These are phyloP conservation scores for Gynostemma pentaphyllum DNA, from an alignment of 306 rosid genomes.

Conservation along the genomic window DNA sequence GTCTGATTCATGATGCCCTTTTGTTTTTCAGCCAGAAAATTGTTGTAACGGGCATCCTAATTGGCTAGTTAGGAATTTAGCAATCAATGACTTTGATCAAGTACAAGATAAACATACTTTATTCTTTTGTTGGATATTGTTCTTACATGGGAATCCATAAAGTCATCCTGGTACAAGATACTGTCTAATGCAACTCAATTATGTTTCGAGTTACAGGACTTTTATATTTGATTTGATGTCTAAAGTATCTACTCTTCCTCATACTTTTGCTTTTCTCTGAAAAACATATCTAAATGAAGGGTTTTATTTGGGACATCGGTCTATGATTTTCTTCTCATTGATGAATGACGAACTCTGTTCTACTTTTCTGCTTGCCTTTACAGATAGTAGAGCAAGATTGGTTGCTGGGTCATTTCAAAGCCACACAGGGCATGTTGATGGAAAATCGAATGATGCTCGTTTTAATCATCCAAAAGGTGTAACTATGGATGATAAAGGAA, in stretches of 20 bases:
- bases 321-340: neutral
- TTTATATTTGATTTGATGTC: neutral
- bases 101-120: neutral
- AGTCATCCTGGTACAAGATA: neutral
- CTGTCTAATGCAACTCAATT: neutral
- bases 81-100: neutral
- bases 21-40: neutral
- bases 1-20: neutral
- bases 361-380: neutral
- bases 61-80: neutral
- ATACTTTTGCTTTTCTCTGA: neutral
- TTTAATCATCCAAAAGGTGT: slow-evolving; percentile 92
- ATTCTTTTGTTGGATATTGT: neutral
- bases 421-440: slow-evolving; percentile 80
- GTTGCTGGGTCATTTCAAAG: slow-evolving; percentile 98
- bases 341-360: neutral
- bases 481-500: slow-evolving; percentile 88
- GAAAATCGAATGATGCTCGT: slow-evolving; percentile 89
- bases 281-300: neutral
- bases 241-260: neutral
- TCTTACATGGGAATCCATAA: neutral
- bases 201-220: neutral
- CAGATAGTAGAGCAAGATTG: slow-evolving; percentile 96
- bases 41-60: neutral
- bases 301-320: too few species aligned